These are phyloP conservation scores for Apiospora saccharicola DNA, from an alignment of 2,329 filamentous ascomycete species.

Conservation along the genomic window DNA sequence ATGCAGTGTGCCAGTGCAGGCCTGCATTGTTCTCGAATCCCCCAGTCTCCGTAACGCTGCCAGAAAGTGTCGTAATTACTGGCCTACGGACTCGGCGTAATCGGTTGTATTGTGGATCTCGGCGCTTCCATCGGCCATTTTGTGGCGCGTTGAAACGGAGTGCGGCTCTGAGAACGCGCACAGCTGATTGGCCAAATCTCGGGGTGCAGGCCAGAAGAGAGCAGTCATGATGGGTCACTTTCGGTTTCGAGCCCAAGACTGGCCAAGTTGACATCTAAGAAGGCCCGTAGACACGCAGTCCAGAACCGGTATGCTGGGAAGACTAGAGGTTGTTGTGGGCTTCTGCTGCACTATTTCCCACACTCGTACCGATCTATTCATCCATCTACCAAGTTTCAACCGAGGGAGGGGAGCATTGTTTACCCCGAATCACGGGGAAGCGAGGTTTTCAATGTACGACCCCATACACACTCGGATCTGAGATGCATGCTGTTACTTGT, in stretches of 20 bases:
- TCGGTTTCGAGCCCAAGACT: conserved; percentile 20
- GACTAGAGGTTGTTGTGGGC: not conserved
- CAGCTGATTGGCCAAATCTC: not conserved
- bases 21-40: conserved; percentile 23
- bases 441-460: not conserved
- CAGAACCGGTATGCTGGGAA: conserved; percentile 5
- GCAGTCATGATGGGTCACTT: conserved; percentile 14
- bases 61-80: conserved; percentile 5
- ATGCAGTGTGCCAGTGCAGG: conserved; percentile 12
- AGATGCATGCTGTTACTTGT: not conserved
- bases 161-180: not conserved
- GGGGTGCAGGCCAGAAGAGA: not conserved
- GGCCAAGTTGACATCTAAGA: conserved; percentile 1
- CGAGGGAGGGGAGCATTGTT: not conserved
- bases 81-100: conserved; percentile 8
- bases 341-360: not conserved
- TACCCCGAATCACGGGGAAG: conserved; percentile 18
- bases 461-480: not conserved
- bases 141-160: conserved; percentile 21
- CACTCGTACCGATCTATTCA: not conserved
- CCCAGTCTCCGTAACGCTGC: not conserved
- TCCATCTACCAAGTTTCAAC: not conserved
- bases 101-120: conserved; percentile 23
- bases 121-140: conserved; percentile 23
- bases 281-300: conserved; percentile 5